phyloP scores from a whole-genome alignment of 2,329 filamentous ascomycete genomes.

The Monosporascus sp. region DNA sequence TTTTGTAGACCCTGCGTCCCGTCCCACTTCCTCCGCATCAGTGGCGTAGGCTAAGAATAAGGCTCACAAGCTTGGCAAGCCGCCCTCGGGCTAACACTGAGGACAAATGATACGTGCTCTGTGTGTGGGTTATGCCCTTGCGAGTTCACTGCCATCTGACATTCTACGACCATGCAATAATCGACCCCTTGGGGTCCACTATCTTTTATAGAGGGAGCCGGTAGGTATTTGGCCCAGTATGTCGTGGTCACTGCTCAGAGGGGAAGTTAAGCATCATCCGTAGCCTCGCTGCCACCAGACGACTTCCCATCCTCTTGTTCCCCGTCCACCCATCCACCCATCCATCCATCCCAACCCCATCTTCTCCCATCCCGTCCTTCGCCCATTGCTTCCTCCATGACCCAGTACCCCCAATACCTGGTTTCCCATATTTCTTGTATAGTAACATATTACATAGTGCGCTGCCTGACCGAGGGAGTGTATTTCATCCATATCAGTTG shows the following conservation, averaged over 20 bases:
- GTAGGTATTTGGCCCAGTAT: background rate
- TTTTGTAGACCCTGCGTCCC: conserved; percentile 27
- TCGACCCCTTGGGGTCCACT: background rate
- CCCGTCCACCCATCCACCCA: background rate
- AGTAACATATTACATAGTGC: background rate
- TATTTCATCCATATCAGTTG: background rate
- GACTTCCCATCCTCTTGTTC: background rate
- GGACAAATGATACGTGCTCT: background rate
- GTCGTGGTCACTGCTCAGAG: too few species aligned
- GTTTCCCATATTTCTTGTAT: background rate
- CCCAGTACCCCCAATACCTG: background rate
- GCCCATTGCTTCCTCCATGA: too few species aligned
- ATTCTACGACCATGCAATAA: background rate
- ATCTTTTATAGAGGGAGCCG: background rate
- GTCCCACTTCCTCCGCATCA: conserved; percentile 27
- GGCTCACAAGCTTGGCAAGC: conserved; percentile 5
- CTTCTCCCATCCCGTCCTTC: too few species aligned
- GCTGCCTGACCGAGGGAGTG: background rate
- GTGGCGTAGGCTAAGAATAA: conserved; percentile 27
- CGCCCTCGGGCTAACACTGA: background rate
- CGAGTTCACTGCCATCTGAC: background rate
- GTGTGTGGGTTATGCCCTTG: background rate
- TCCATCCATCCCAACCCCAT: background rate
- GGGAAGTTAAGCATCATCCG: background rate
- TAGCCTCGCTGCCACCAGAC: background rate